Evolutionary conservation across 805 yeast genomes (phyloP).

Genomic region (Nadsonia fulvescens): DNA sequence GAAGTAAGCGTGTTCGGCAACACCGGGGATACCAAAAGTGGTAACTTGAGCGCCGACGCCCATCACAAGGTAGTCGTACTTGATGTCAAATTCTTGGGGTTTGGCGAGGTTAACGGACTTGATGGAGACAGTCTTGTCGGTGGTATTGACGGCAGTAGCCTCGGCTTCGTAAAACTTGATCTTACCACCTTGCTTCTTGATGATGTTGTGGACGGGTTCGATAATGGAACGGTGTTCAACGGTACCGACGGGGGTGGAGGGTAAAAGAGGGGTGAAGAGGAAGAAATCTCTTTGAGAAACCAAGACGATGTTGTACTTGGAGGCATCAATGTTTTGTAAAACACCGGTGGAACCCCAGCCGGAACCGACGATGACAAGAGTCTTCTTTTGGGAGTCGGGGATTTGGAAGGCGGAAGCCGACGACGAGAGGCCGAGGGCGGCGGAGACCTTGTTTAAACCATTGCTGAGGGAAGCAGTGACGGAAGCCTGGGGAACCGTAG

Average conservation of each 20-base stretch:
- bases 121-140: slow-evolving; percentile 42
- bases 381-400: slow-evolving; percentile 44
- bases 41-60: slow-evolving; percentile 94
- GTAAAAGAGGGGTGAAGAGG: slow-evolving; percentile 87
- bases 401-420: no score
- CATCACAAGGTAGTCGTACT: slow-evolving; percentile 71
- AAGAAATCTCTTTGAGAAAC: slow-evolving; percentile 92
- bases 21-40: slow-evolving; percentile 91
- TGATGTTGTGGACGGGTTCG: slow-evolving; percentile 80
- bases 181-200: slow-evolving; percentile 50
- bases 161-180: slow-evolving; percentile 87
- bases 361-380: slow-evolving; percentile 52
- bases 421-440: no score
- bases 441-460: no score
- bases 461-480: no score
- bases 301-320: slow-evolving; percentile 72
- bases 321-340: slow-evolving; percentile 68
- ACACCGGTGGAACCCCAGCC: slow-evolving; percentile 93
- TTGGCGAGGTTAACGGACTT: slow-evolving; percentile 22
- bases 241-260: slow-evolving; percentile 90
- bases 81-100: slow-evolving; percentile 26
- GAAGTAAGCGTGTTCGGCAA: slow-evolving; percentile 65
- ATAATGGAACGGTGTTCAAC: slow-evolving; percentile 76
- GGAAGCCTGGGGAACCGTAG: no score
- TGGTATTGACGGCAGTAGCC: slow-evolving; percentile 68